phyloP scores from a whole-genome alignment of 2,329 filamentous ascomycete genomes.

The Fusarium sp. region DNA sequence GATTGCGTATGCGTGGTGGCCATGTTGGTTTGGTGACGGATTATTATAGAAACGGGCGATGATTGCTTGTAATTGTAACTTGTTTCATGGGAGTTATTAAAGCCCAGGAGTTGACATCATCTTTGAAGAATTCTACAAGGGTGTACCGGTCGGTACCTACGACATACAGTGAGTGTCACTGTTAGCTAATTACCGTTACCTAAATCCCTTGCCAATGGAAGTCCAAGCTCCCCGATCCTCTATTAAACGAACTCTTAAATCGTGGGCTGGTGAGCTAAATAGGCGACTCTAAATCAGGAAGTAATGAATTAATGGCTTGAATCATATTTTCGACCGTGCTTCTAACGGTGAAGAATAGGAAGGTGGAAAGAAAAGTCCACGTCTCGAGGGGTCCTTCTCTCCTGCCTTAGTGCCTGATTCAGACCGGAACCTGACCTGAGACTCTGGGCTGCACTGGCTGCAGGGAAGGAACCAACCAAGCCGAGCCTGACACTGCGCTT shows the following conservation, averaged over 20 bases:
- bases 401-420: slow-evolving; percentile 43
- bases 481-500: slow-evolving; percentile 40
- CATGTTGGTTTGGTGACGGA: slow-evolving; percentile 14
- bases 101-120: slow-evolving; percentile 26
- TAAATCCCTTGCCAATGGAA: slow-evolving; percentile 2
- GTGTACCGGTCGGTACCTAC: not conserved
- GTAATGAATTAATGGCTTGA: slow-evolving; percentile 16
- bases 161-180: slow-evolving; percentile 1
- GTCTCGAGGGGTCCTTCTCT: slow-evolving; percentile 14
- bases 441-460: slow-evolving; percentile 28
- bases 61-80: slow-evolving; percentile 7
- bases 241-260: slow-evolving; percentile 36
- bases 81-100: slow-evolving; percentile 1
- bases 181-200: slow-evolving; percentile 28
- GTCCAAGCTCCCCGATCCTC: slow-evolving; percentile 34
- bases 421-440: slow-evolving; percentile 34
- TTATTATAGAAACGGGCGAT: slow-evolving; percentile 1
- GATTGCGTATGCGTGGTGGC: slow-evolving; percentile 33
- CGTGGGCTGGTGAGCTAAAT: slow-evolving; percentile 37
- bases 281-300: slow-evolving; percentile 12
- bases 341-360: slow-evolving; percentile 29
- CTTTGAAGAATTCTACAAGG: not conserved
- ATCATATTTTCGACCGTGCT: slow-evolving; percentile 14
- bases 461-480: slow-evolving; percentile 37
- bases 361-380: slow-evolving; percentile 12